Evolutionary conservation across 139 green algal species (phyloP), one percentile per base, ranked within the genome.

Genomic region (Auxenochlorella protothecoides): DNA sequence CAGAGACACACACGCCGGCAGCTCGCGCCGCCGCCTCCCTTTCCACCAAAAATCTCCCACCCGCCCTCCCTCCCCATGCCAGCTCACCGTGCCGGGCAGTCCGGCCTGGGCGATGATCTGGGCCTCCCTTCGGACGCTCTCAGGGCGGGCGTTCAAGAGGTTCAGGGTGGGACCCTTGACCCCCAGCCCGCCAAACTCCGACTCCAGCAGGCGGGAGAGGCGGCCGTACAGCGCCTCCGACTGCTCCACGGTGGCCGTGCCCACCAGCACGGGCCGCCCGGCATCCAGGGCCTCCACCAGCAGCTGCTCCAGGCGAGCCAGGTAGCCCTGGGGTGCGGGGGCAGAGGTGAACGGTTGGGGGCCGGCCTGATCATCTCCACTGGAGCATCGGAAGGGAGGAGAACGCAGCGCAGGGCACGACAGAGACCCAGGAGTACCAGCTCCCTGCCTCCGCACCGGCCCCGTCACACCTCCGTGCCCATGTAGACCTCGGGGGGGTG

Each of bases 201-300:
- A 44, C 27, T 44, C 27, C 27, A 44, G 27, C 27, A 44, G 27
- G 27, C 27, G 11, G 59, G 53, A 6, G 8, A 69, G 52, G 13
- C 78, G 65, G 8, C 14, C 6, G 6, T 56, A 69, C 63, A 89
- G 55, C 15, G 76, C 15, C 66, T 88, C 79, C 9, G 79, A 86
- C 53, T 90, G 74, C 16, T 83, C 75, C n/a, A 94, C 85, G 15
- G 78, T 89, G 54, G 78, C 86, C 16, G 93, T 97, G 15, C 92
- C 93, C 14, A 98, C 91, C 12, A 98, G 85, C 67, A 97, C 86
- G 0, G 93, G 93, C 56, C 86, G 85, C 12, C 78, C 59, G n/a
- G 67, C 60, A 10, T 51, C 13, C 55, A 78, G 53, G 51, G 77
- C 69, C 16, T 78, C 56, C 0, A 55, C 52, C 56, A 87, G n/a